Evolutionary conservation across 2,329 filamentous ascomycete species (phyloP), one percentile per base, ranked within the genome.

Genomic region (Ascochyta rabiei): DNA sequence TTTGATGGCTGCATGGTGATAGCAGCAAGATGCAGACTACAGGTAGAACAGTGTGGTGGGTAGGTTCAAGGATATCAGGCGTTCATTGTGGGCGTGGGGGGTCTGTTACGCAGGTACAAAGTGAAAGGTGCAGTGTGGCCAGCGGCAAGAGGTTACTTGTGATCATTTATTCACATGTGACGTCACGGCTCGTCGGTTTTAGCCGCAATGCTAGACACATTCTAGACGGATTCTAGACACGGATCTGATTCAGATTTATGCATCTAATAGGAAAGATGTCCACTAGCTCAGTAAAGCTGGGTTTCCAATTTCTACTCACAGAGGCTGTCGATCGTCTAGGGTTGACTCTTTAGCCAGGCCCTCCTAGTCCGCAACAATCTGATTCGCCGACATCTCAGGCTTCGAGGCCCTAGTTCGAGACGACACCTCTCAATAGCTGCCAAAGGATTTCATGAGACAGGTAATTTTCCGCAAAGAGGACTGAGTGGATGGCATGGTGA

Each of bases 121-220:
- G 28, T 18, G 41, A 23, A 24, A 37, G 16, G 37, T 37, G 35
- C 42, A 42, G 35, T 33, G 37, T 24, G 26, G 28, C 28, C 28
- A 10, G 40, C 41, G n/a, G 31, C 19, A 50, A 34, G 24, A 39
- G 31, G 50, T 30, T 18, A 40, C 39, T 45, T 54, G 48, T 49
- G 52, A 23, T 45, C 46, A 50, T 41, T 50, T 40, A 48, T 45
- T 38, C 18, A 21, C 30, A 28, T 13, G 39, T 55, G 52, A 55
- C 52, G 52, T 55, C 52, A 55, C 38, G 10, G 33, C 38, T 28
- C 15, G 38, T 35, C 42, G 15, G 30, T 46, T 34, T 41, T 28
- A 47, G 38, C 50, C 43, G 37, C 31, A 30, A 48, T 47, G 13
- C 43, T 30, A 42, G 16, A 47, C 37, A 35, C 6, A 18, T 37